Evolutionary conservation across 805 yeast species (phyloP), one percentile per base, ranked within the genome.

Genomic region (Kluyveromyces nonfermentans): DNA sequence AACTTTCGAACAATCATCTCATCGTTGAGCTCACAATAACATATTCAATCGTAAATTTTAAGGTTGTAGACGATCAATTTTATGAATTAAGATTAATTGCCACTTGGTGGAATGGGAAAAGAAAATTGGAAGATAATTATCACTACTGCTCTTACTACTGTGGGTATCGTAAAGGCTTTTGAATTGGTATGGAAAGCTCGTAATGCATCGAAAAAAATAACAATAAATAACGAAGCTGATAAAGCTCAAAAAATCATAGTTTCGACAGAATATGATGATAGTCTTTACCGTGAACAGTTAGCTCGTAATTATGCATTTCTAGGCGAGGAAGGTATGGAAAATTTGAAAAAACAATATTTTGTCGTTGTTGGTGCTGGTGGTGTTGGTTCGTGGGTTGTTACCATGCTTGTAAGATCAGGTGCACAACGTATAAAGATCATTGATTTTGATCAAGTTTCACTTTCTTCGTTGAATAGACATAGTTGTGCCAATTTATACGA

Each of bases 291-390:
- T 45, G 98, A 93, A 65, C 97, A 93, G 60, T 74, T 90, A 33
- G 95, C 97, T 0, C 71, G 98, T 49, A 93, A 90, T 67, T 83
- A 85, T 59, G 97, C 95, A 1, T 93, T 93, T 59, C 70, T 93
- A 21, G 87, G 96, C 10, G 85, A 84, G 41, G 84, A 81, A 17
- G 97, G 96, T 1, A 80, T 88, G 77, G 62, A 65, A 16, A 77
- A 77, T 46, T 75, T 93, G 15, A 77, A 96, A 43, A 64, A 71
- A 10, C 82, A 86, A 56, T 73, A 76, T 44, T 75, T 89, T 2
- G 84, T 87, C 1, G 84, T 90, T 14, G 82, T 79, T 10, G 98
- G 99, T 25, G 93, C 90, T 15, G 99, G 99, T 46, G 99, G 99
- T 46, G 99, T 93, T 34, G 99, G 99, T 2, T 89, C 97, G 0